Evolutionary conservation across 768 basidiomycete genomes (phyloP), one percentile per base, ranked within the genome.

Genomic region (Psilocybe sp.): DNA sequence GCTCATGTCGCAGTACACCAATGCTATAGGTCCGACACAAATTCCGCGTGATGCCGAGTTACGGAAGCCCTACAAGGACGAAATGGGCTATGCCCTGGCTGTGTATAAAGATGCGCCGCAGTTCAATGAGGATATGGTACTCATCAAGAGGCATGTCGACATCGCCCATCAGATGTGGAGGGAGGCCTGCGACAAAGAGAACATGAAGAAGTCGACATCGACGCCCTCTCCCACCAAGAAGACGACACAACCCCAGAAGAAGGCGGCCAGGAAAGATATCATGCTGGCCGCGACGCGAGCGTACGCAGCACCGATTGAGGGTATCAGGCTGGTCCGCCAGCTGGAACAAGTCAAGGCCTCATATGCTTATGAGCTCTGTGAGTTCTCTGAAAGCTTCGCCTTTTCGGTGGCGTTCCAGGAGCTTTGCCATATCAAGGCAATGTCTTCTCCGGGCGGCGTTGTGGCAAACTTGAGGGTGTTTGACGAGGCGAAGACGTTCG

Each of bases 371-470:
- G 32, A 4, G 0, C 1, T 28, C 54, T 79, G 79, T 47, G 32
- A 4, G 0, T 1, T 28, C 54, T 7, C 47, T 5, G 18, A 16
- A 2, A 12, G 8, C 0, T 84, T 87, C 47, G 83, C 66, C 0
- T 84, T 84, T 57, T 54, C 56, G 0, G 74, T 86, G 31, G 84
- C 85, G 0, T 85, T 81, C 54, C 57, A 53, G 13, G 69, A 70
- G 1, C 55, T 87, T 1, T 83, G 81, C 53, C 44, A 39, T 4
- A 79, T 87, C 67, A 87, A 87, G 61, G 81, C 81, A 0, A 58
- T 60, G 4, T 67, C 74, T 6, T 54, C 62, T 18, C 53, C 70
- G 4, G 60, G 61, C 11, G 73, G 74, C 1, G 57, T 66, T 34
- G 68, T 66, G 1, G 66, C 76, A 1, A 59, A 52, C 14, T 56